These are phyloP conservation scores for Myochromella boudieri DNA, from an alignment of 768 basidiomycete genomes.

Conservation along the genomic window DNA sequence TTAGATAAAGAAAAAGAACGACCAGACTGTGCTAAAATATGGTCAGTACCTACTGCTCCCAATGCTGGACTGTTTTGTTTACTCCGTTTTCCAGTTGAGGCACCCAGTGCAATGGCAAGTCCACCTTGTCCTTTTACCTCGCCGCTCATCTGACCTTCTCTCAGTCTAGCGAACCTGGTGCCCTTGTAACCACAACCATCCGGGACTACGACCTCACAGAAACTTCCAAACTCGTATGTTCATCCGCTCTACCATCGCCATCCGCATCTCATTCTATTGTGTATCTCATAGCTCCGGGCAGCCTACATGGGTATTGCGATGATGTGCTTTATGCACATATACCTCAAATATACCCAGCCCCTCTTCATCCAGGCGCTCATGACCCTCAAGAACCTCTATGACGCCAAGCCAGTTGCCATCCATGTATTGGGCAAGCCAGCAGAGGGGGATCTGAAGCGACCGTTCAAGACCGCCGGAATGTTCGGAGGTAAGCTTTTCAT, in stretches of 20 bases:
- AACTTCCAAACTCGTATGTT: conserved; percentile 72
- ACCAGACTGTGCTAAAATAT: conserved; percentile 95
- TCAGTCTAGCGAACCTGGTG: conserved; percentile 63
- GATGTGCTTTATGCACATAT: conserved; percentile 92
- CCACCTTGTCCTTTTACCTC: too few relatives aligned
- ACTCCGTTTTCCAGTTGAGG: conserved; percentile 59
- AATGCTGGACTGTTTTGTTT: conserved; percentile 6
- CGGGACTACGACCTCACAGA: conserved; percentile 93
- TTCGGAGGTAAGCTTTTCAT: conserved; percentile 57
- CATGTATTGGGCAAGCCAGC: conserved; percentile 79
- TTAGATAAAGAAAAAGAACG: conserved; percentile 93
- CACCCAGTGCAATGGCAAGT: conserved; percentile 72
- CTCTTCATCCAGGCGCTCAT: conserved; percentile 94
- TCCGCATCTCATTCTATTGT: not conserved
- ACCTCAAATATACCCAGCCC: conserved; percentile 95
- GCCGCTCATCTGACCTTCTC: not conserved
- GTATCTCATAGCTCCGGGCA: conserved; percentile 50
- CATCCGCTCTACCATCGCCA: not conserved
- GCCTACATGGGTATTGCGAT: conserved; percentile 76
- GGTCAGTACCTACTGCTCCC: conserved; percentile 39
- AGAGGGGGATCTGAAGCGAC: conserved; percentile 85
- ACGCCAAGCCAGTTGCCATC: conserved; percentile 81
- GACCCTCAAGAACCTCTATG: conserved; percentile 90
- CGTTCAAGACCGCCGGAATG: conserved; percentile 77
- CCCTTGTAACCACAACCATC: conserved; percentile 87